These are phyloP conservation scores for Brassica balearica DNA, from an alignment of 441 rosid genomes.

Conservation along the genomic window DNA sequence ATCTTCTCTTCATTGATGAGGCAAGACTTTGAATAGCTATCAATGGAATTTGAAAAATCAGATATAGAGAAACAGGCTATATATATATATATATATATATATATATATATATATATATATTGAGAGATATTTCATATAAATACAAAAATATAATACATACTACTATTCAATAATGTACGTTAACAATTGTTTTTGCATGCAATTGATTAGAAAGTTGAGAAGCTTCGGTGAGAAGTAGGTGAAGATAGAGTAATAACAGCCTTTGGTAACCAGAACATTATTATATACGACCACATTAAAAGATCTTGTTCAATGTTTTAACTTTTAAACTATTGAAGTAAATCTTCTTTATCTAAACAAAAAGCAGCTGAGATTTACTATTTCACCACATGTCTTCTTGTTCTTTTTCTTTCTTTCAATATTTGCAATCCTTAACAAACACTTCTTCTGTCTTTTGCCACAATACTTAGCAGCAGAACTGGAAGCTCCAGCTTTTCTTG, in stretches of 20 bases:
- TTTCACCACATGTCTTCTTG: conserved; percentile 30
- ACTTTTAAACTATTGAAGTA: conserved; percentile 32
- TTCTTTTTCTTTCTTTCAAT: conserved; percentile 24
- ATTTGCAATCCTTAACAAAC: conserved; percentile 35
- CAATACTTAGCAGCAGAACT: too few species aligned
- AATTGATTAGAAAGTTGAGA: conserved; percentile 40
- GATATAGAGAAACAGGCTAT: conserved; percentile 5
- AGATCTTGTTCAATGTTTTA: conserved; percentile 35
- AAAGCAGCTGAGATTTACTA: conserved; percentile 35
- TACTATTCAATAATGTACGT: conserved; percentile 1
- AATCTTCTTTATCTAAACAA: conserved; percentile 27
- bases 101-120: background rate
- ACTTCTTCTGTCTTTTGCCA: conserved; percentile 35
- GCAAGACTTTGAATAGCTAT: conserved; percentile 16
- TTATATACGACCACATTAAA: conserved; percentile 20
- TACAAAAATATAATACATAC: background rate
- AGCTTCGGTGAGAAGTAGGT: conserved; percentile 35
- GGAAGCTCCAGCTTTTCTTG: too few species aligned
- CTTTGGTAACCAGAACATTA: conserved; percentile 30
- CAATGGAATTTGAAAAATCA: conserved; percentile 1
- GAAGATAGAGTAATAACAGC: conserved; percentile 37
- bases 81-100: background rate
- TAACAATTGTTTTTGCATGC: conserved; percentile 33
- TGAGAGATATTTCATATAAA: background rate
- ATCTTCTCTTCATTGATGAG: conserved; percentile 24